Evolutionary conservation across 176 grass and related monocot species (phyloP).

Genomic region (Oryza meridionalis): DNA sequence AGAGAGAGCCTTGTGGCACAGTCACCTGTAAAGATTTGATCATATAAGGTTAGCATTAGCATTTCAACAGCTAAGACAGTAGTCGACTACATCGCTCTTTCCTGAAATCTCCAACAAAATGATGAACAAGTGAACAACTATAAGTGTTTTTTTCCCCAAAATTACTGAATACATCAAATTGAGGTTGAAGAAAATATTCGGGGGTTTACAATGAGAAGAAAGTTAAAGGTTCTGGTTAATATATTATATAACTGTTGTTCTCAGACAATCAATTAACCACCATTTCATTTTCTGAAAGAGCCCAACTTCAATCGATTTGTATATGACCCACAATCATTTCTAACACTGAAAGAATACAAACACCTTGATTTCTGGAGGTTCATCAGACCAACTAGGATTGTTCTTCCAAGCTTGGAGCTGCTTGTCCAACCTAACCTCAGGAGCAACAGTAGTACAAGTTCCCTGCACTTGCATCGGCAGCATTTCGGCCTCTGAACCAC

Average conservation of each 20-base stretch:
- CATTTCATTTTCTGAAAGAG: too few relatives aligned
- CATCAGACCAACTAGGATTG: slow-evolving; percentile 72
- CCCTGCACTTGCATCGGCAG: slow-evolving; percentile 20
- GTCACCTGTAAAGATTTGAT: slow-evolving; percentile 59
- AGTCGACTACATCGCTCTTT: not conserved
- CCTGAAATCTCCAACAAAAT: not conserved
- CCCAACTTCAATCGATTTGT: too few relatives aligned
- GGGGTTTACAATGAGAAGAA: not conserved
- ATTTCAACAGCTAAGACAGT: slow-evolving; percentile 4
- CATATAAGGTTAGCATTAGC: not conserved
- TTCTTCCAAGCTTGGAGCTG: slow-evolving; percentile 76
- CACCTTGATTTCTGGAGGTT: slow-evolving; percentile 76
- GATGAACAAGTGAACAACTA: not conserved
- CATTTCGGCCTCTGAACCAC: slow-evolving; percentile 17
- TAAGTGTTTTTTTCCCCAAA: not conserved
- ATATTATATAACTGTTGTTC: not conserved
- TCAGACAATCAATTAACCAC: not conserved
- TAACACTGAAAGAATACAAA: not conserved
- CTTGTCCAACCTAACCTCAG: slow-evolving; percentile 64
- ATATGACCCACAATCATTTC: not conserved
- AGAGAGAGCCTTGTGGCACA: slow-evolving; percentile 88
- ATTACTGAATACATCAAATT: not conserved
- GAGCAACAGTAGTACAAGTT: slow-evolving; percentile 13
- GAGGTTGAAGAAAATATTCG: not conserved
- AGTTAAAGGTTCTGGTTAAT: not conserved